Base-by-base conservation (phyloP, 2,329 filamentous ascomycete genomes). In the Mycosphaerella sp. region DNA sequence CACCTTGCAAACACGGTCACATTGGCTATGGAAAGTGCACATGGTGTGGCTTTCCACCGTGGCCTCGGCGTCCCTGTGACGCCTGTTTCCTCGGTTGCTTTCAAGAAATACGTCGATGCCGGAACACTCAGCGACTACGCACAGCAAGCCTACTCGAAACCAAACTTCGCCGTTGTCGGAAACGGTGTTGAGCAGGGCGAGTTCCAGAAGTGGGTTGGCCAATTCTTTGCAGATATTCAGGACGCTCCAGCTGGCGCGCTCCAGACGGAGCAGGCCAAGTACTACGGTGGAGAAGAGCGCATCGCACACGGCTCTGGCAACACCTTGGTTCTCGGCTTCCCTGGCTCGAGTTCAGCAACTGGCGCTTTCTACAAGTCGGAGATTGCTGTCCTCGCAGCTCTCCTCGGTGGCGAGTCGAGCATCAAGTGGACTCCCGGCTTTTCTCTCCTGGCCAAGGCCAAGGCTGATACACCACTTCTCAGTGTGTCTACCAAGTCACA, bases 381-480 rank as follows among this genome's bases (percentile, higher is more conserved):
- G 74, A 81, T 89, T 58, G 81, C 86, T 57, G 89, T 98, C 57
- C 84, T 98, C 50, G 82, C 87, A 52, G 83, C 89, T 58, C 84
- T 98, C 16, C 86, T 98, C 46, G 93, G 93, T 67, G 93, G 91
- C 56, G 76, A 94, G 72, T 86, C 89, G 49, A 86, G 77, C 72
- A 89, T 97, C 78, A 98, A 97, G 79, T 98, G 91, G 91, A 85
- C 88, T 46, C 75, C 88, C 57, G 93, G 93, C 64, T 97, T 95
- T 79, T 91, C 87, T 53, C 79, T 96, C 56, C 81, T 98, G 54
- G 80, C 86, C 67, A 90, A 95, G 78, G 85, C 85, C 55, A 79
- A 83, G 51, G 77, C 84, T 56, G 77, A 79, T 41, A 76, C 81
- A 64, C 77, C 84, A 34, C 81, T 82, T 59, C 81, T 86, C 58